A percentile compares a stretch with the other conserved stretches of the same genome.
Evolutionary conservation across 1,284 basidiomycete species (phyloP).

Genomic region (Ceratobasidium papillatum): DNA sequence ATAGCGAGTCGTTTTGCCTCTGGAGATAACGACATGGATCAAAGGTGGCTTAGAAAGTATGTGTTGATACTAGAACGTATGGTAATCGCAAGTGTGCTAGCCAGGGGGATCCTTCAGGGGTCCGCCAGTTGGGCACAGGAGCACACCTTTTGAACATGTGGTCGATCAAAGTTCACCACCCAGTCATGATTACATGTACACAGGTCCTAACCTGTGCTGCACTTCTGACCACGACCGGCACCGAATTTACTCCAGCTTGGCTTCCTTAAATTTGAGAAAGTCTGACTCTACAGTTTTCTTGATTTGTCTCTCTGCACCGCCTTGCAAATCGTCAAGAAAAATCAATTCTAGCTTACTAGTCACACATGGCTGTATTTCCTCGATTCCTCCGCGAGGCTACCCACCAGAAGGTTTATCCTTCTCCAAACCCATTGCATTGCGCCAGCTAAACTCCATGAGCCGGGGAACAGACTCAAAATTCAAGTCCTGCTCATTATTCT

Average conservation of each 20-base stretch:
- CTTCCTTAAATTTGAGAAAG: too few relatives aligned
- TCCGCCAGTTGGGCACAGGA: not conserved
- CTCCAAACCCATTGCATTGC: too few relatives aligned
- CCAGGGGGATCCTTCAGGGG: not conserved
- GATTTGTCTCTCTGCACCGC: not conserved
- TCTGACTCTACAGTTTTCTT: not conserved
- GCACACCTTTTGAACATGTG: not conserved
- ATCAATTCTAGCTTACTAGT: not conserved
- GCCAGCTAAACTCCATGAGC: not conserved
- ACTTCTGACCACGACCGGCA: not conserved
- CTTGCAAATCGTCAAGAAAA: not conserved
- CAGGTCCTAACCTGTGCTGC: not conserved
- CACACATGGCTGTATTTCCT: not conserved
- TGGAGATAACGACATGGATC: slow-evolving; percentile 2
- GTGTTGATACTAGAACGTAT: not conserved
- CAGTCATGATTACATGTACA: slow-evolving; percentile 11
- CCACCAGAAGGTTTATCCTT: not conserved
- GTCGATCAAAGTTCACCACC: not conserved
- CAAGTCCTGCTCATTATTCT: slow-evolving; percentile 10
- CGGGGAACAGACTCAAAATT: slow-evolving; percentile 9
- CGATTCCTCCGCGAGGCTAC: not conserved
- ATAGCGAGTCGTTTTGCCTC: not conserved
- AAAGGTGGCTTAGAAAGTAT: not conserved
- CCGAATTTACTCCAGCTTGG: not conserved
- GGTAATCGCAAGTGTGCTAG: not conserved